Evolutionary conservation across 2,329 filamentous ascomycete genomes (phyloP), one percentile per base, ranked within the genome.

Genomic region (Shiraia bambusicola): DNA sequence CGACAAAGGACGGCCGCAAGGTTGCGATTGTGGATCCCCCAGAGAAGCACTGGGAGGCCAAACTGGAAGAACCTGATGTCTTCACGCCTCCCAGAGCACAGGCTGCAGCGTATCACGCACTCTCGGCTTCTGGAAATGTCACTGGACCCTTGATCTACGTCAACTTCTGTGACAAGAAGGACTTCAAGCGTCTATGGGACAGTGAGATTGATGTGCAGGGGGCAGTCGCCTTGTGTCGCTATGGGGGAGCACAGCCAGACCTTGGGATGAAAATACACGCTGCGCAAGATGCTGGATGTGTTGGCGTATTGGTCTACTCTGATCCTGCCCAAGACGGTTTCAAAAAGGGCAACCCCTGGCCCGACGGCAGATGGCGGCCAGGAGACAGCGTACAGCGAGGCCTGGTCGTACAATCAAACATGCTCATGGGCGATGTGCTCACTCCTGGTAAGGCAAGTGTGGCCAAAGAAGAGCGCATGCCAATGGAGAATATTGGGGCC

Each of bases 271-370:
- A 97, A 68, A 80, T 98, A 58, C 95, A 92, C 70, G 87, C 88
- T 8, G 93, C 93, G 1, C 88, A 96, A 69, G 67, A 88, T 56
- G 88, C 87, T 11, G 93, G 93, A 2, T 93, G 90, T 50, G 82
- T 78, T 2, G 93, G 92, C 11, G 94, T 89, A 58, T 80, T 98
- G 41, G 87, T 95, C 43, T 98, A 96, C 72, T 95, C 86, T 37
- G 93, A 97, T 63, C 92, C 92, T 0, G 77, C 79, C 1, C 86
- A 96, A 36, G 87, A 95, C 62, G 90, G 90, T 1, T 93, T 91
- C 58, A 68, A 80, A 19, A 80, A 81, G 52, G 91, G 90, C 3
- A 75, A 82, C 1, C 76, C 81, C 0, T 90, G 84, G 52, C 91
- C 92, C 0, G 75, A 86, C 16, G 91, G 90, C 26, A 81, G 83